These are phyloP conservation scores for Themeda triandra DNA, from an alignment of 176 grass and related monocot genomes.

Conservation along the genomic window DNA sequence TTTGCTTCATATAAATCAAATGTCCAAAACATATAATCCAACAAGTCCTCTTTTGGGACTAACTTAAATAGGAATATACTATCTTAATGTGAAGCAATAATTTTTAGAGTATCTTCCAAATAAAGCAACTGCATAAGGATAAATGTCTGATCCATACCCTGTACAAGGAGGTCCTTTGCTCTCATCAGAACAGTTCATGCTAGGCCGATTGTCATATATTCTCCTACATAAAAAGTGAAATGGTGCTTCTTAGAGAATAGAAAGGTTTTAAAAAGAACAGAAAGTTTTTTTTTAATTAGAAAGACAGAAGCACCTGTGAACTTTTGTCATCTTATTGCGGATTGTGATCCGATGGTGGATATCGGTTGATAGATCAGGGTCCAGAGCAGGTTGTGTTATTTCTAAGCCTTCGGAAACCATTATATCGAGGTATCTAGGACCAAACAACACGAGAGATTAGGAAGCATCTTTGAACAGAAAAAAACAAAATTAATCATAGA, in stretches of 20 bases:
- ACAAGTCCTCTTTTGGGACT: neutral
- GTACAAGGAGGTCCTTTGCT: slow-evolving; percentile 95
- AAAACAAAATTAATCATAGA: neutral
- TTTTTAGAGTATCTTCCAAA: neutral
- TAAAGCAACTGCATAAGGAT: slow-evolving; percentile 14
- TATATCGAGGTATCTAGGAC: slow-evolving; percentile 81
- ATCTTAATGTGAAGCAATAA: neutral
- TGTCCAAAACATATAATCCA: neutral
- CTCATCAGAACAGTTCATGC: slow-evolving; percentile 77
- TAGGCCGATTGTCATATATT: slow-evolving; percentile 72
- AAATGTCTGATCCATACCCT: slow-evolving; percentile 57
- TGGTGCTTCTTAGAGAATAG: neutral
- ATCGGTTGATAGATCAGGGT: slow-evolving; percentile 84
- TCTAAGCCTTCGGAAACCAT: slow-evolving; percentile 96
- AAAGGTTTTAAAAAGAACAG: neutral
- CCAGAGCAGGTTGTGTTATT: slow-evolving; percentile 95
- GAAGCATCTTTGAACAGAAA: neutral
- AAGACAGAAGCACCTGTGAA: slow-evolving; percentile 66
- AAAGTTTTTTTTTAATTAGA: neutral
- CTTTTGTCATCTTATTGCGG: slow-evolving; percentile 78
- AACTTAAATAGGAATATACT: neutral
- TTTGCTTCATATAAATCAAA: neutral
- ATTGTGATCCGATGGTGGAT: slow-evolving; percentile 97
- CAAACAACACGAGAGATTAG: neutral
- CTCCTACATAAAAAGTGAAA: slow-evolving; percentile 48